Conservation (phyloP, 2,329 filamentous ascomycete genomes). For the Arthrobotrys iridis region DNA sequence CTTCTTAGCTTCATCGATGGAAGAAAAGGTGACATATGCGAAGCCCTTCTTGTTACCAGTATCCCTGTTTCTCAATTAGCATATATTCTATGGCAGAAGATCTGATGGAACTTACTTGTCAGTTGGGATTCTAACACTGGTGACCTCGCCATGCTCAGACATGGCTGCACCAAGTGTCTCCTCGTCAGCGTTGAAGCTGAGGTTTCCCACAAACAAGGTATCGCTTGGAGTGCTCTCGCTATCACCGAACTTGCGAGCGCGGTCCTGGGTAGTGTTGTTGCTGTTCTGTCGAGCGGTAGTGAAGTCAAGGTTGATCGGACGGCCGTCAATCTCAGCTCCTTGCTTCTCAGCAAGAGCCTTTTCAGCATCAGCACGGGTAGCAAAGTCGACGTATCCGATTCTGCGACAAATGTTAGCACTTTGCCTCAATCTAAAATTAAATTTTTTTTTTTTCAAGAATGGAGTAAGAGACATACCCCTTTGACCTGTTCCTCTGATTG, state of each 20-base stretch:
- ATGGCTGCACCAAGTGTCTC: conserved; percentile 79
- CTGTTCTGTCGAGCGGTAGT: conserved; percentile 72
- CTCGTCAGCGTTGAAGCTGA: conserved; percentile 84
- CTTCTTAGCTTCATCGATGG: conserved; percentile 81
- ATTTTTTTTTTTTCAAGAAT: too few relatives aligned
- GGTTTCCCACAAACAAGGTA: conserved; percentile 90
- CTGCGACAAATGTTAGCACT: conserved; percentile 61
- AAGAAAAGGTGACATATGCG: conserved; percentile 85
- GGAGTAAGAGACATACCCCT: conserved; percentile 69
- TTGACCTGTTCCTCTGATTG: conserved; percentile 80
- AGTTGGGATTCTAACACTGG: conserved; percentile 86
- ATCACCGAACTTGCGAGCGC: conserved; percentile 78
- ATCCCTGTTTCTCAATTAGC: conserved; percentile 67
- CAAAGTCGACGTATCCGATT: conserved; percentile 93
- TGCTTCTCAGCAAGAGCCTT: conserved; percentile 80
- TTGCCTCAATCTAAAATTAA: background rate
- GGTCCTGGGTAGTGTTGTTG: conserved; percentile 68
- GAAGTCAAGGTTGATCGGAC: conserved; percentile 80
- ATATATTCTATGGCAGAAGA: conserved; percentile 16
- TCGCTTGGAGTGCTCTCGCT: conserved; percentile 80
- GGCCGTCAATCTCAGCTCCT: conserved; percentile 77
- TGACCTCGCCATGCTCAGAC: conserved; percentile 74
- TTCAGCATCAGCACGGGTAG: conserved; percentile 72
- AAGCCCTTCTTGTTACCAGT: conserved; percentile 88
- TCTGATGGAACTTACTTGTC: conserved; percentile 70